Conservation (phyloP, 768 basidiomycete species). For the Collybia sp. region DNA sequence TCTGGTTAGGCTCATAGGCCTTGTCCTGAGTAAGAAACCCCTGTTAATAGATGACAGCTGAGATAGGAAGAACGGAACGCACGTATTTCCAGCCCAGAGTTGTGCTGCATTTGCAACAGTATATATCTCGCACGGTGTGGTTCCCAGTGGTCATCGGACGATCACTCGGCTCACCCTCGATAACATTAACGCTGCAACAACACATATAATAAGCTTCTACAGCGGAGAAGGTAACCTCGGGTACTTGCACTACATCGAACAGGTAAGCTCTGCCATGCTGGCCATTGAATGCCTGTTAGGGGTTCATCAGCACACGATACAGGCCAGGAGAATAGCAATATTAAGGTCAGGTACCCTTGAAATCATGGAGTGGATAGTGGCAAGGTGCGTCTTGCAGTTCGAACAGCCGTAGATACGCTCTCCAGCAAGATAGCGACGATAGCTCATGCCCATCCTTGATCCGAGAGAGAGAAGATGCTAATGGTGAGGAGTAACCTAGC, state of each 20-base stretch:
- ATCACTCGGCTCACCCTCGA: slow-evolving; percentile 86
- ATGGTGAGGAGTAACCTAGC: not conserved
- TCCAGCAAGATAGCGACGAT: slow-evolving; percentile 81
- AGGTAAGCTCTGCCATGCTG: slow-evolving; percentile 95
- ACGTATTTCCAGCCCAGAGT: slow-evolving; percentile 99
- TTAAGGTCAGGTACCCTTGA: slow-evolving; percentile 59
- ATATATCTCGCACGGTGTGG: slow-evolving; percentile 95
- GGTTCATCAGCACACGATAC: not conserved
- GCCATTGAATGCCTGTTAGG: slow-evolving; percentile 85
- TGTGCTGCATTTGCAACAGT: slow-evolving; percentile 84
- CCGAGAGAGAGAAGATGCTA: slow-evolving; percentile 6
- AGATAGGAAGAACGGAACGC: slow-evolving; percentile 23
- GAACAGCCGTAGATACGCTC: slow-evolving; percentile 87
- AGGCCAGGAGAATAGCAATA: no score
- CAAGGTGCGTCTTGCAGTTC: slow-evolving; percentile 83
- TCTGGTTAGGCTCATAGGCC: slow-evolving; percentile 86
- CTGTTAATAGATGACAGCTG: slow-evolving; percentile 7
- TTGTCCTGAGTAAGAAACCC: slow-evolving; percentile 60
- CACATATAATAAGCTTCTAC: slow-evolving; percentile 6
- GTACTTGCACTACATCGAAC: slow-evolving; percentile 85
- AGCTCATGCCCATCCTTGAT: slow-evolving; percentile 78
- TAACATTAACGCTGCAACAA: slow-evolving; percentile 75
- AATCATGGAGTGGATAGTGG: slow-evolving; percentile 89
- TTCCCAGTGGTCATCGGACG: slow-evolving; percentile 96
- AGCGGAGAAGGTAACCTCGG: not conserved